Conservation (phyloP, 495 filamentous ascomycete species). For the Durotheca rogersii region DNA sequence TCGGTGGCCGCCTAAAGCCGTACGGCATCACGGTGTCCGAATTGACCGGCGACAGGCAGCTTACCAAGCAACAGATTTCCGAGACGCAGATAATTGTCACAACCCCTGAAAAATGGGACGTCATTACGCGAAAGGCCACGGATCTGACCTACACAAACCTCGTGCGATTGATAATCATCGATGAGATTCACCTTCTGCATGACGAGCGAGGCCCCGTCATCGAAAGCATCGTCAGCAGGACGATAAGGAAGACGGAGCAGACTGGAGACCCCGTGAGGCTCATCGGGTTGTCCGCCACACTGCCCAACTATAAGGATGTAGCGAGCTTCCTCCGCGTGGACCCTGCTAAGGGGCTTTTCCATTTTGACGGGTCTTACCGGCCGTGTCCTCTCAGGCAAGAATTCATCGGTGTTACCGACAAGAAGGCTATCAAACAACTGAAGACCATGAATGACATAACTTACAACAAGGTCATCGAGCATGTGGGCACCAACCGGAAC, state of each 20-base stretch:
- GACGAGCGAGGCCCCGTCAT: slow-evolving; percentile 96
- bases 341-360: slow-evolving; percentile 79
- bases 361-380: slow-evolving; percentile 92
- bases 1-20: slow-evolving; percentile 84
- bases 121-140: slow-evolving; percentile 96
- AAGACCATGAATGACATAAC: slow-evolving; percentile 99
- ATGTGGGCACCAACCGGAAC: slow-evolving; percentile 84
- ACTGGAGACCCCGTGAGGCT: slow-evolving; percentile 89
- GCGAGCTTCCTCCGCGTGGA: slow-evolving; percentile 95
- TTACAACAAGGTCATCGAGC: slow-evolving; percentile 96
- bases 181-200: slow-evolving; percentile 96
- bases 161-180: slow-evolving; percentile 91
- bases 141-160: slow-evolving; percentile 97
- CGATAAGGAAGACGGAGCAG: slow-evolving; percentile 88
- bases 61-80: slow-evolving; percentile 97
- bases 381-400: slow-evolving; percentile 94
- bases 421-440: slow-evolving; percentile 97
- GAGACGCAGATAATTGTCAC: slow-evolving; percentile 99
- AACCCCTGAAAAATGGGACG: slow-evolving; percentile 98
- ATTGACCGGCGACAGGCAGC: slow-evolving; percentile 93
- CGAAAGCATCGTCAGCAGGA: slow-evolving; percentile 94
- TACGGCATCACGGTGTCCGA: slow-evolving; percentile 93
- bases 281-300: slow-evolving; percentile 88
- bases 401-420: slow-evolving; percentile 96
- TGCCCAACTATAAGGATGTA: slow-evolving; percentile 96